These are phyloP conservation scores for Monosporascus sp. DNA, from an alignment of 2,329 filamentous ascomycete genomes.

Conservation along the genomic window DNA sequence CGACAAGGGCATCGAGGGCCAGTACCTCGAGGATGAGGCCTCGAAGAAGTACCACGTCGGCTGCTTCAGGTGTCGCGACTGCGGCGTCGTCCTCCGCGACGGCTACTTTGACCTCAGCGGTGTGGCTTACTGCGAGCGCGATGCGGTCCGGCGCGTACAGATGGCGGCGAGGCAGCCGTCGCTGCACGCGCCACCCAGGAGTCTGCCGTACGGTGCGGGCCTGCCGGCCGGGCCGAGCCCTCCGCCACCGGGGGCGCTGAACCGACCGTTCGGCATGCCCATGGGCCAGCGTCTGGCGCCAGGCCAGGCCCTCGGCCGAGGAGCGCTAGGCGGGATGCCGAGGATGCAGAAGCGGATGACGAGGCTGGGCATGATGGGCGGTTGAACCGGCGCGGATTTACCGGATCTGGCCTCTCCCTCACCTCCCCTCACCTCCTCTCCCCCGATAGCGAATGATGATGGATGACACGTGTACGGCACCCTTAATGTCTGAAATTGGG, in stretches of 20 bases:
- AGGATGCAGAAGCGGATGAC: conserved; percentile 61
- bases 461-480: not conserved
- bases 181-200: conserved; percentile 14
- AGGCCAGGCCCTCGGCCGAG: conserved; percentile 30
- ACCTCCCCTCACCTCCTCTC: not conserved
- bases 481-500: too few relatives aligned
- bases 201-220: conserved; percentile 4
- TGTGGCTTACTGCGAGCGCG: conserved; percentile 77
- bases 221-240: conserved; percentile 20
- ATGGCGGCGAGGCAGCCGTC: conserved; percentile 12
- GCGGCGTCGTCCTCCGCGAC: conserved; percentile 66
- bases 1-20: conserved; percentile 82
- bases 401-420: too few relatives aligned
- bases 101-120: conserved; percentile 91
- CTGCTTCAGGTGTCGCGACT: conserved; percentile 83
- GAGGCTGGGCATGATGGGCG: conserved; percentile 50
- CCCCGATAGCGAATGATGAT: not conserved
- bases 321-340: conserved; percentile 31
- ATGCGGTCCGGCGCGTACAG: conserved; percentile 61
- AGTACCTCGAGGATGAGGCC: conserved; percentile 80
- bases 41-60: conserved; percentile 77
- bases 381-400: too few relatives aligned
- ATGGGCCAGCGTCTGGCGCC: conserved; percentile 30
- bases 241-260: conserved; percentile 15
- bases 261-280: conserved; percentile 30